Conservation (phyloP, 2,329 filamentous ascomycete species). For the Acephala macrosclerotiorum region DNA sequence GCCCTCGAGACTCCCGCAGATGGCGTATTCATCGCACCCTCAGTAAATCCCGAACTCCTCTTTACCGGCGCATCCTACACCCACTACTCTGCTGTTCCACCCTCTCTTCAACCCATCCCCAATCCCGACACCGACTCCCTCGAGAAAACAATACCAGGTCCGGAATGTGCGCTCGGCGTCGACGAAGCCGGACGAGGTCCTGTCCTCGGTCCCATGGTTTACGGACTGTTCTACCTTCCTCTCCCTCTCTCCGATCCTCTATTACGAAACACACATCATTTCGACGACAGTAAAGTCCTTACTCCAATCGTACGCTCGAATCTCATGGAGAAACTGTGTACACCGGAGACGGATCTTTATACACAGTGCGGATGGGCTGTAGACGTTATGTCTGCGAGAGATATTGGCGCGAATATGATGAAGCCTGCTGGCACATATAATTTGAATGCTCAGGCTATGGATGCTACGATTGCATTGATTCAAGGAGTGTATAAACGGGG, state of each 20-base stretch:
- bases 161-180: slow-evolving; percentile 81
- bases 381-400: slow-evolving; percentile 75
- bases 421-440: slow-evolving; percentile 70
- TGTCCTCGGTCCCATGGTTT: slow-evolving; percentile 85
- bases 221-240: slow-evolving; percentile 79
- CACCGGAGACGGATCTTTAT: slow-evolving; percentile 63
- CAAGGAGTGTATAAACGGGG: slow-evolving; percentile 76
- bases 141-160: slow-evolving; percentile 46
- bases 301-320: slow-evolving; percentile 78
- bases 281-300: slow-evolving; percentile 94
- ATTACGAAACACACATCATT: slow-evolving; percentile 80
- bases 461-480: slow-evolving; percentile 87
- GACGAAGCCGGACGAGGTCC: slow-evolving; percentile 95
- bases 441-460: slow-evolving; percentile 94
- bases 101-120: slow-evolving; percentile 55
- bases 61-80: slow-evolving; percentile 73
- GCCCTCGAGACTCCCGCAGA: slow-evolving; percentile 46
- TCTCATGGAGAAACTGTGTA: slow-evolving; percentile 76
- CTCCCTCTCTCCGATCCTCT: slow-evolving; percentile 73
- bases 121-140: slow-evolving; percentile 15
- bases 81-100: slow-evolving; percentile 74
- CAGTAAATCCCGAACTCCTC: slow-evolving; percentile 64
- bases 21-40: slow-evolving; percentile 70
- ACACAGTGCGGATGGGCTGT: slow-evolving; percentile 84
- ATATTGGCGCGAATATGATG: slow-evolving; percentile 47